Base-by-base conservation (phyloP, 352 stramenopile genomes). In the Elongisporangium senticosum region DNA sequence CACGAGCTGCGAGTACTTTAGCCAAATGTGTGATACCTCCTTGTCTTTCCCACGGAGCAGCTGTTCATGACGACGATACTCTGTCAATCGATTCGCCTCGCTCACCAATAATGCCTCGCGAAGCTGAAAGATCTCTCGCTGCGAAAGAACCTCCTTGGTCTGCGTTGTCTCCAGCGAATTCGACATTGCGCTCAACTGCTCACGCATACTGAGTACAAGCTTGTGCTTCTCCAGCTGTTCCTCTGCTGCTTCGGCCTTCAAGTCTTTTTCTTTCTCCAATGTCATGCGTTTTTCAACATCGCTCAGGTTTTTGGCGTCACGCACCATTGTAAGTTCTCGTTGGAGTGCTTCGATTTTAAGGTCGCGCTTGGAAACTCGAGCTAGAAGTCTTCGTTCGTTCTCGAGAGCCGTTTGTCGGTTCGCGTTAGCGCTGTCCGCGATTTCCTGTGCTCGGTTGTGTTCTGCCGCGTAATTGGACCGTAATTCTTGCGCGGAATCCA, bases 11-110 rank as follows among this genome's bases (percentile, higher is more conserved):
- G 83, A 67, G 53, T 86, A 88, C 66, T 85, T 86, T 50, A 83
- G 71, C 80, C 80, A 90, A 59, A 90, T 74, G 58, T 85, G 86
- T n/a, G 68, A 67, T 49, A 87, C 70, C 21, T 90, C 75, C 49
- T 82, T 86, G 28, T 86, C 74, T 55, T 86, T 84, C 22, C 74
- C 76, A 53, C 74, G 64, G 11, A 81, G 40, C 6, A 82, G 59
- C 51, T 90, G 71, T 21, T 79, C 68, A 20, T 78, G 62, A 7
- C 80, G 76, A 8, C 75, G 67, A 17, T 73, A 65, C 22, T 88
- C 75, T 0, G 74, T 83, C 51, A 80, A 67, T 11, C 80, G 72
- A 33, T 81, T 76, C 3, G 70, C 75, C 60, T 90, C 76, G 60
- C 80, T 87, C 17, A 85, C 55, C 37, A 88, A 43, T 24, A 90